These are phyloP conservation scores for Pezicula rhizophila DNA, from an alignment of 2,329 filamentous ascomycete genomes.

Conservation along the genomic window DNA sequence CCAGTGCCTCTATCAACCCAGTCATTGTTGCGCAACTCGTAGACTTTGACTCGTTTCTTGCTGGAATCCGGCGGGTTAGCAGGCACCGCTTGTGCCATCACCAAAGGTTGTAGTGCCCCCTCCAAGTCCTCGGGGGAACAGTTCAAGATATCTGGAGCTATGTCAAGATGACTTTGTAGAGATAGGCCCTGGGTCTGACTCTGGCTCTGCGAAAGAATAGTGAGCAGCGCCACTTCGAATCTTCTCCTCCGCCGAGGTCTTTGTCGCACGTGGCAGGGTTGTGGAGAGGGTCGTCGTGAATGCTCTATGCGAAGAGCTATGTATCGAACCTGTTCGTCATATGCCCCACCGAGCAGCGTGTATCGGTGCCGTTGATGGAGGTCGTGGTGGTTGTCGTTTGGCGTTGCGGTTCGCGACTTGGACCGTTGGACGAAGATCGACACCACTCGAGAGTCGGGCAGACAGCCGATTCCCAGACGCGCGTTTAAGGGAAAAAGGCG, in stretches of 20 bases:
- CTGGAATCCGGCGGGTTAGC: constrained; percentile 49
- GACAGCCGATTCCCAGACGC: no score
- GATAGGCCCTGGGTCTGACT: constrained; percentile 33
- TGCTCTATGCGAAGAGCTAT: constrained; percentile 6
- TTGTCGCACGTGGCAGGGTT: constrained; percentile 8
- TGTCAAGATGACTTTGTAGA: constrained; percentile 53
- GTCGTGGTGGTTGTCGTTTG: neutral
- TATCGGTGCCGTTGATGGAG: neutral
- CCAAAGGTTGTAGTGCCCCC: constrained; percentile 55
- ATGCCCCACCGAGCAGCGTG: neutral
- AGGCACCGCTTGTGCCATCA: constrained; percentile 68
- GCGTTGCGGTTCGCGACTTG: neutral
- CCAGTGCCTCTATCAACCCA: constrained; percentile 98
- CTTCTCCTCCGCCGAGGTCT: constrained; percentile 12
- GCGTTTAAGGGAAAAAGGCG: no score
- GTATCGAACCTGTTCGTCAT: neutral
- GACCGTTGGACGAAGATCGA: no score
- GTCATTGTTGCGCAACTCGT: constrained; percentile 96
- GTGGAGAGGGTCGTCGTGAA: constrained; percentile 1
- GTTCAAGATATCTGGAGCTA: constrained; percentile 46
- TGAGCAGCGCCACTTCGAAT: constrained; percentile 22
- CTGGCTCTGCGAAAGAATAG: neutral
- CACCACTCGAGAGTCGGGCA: no score
- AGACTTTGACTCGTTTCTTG: constrained; percentile 89
- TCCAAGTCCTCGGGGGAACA: constrained; percentile 44